Evolutionary conservation across 129 eudicot genomes (phyloP).

Genomic region (Smallanthus sonchifolius): DNA sequence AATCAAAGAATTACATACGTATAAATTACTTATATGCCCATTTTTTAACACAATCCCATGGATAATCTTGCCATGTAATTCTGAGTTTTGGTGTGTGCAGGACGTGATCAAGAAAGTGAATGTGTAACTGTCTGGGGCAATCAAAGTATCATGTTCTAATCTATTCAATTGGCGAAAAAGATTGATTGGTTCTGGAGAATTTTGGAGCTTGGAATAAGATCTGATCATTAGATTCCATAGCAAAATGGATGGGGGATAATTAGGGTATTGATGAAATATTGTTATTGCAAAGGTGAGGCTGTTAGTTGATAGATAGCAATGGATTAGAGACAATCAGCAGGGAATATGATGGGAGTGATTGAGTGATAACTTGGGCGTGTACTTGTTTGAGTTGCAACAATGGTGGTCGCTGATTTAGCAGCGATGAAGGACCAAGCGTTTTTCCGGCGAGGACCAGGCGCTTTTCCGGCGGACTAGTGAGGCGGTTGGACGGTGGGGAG

Average conservation of each 20-base stretch:
- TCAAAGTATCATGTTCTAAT: background rate
- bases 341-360: slow-evolving; percentile 35
- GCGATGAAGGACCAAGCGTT: no score
- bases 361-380: slow-evolving; percentile 59
- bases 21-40: slow-evolving; percentile 49
- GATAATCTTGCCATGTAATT: slow-evolving; percentile 39
- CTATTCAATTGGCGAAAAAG: slow-evolving; percentile 47
- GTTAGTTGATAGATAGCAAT: slow-evolving; percentile 52
- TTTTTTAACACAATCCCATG: slow-evolving; percentile 59
- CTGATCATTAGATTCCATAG: slow-evolving; percentile 70
- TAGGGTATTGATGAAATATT: slow-evolving; percentile 48
- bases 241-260: slow-evolving; percentile 48
- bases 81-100: slow-evolving; percentile 51
- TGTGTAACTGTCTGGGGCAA: slow-evolving; percentile 58
- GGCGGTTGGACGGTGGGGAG: no score
- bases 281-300: slow-evolving; percentile 40
- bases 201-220: slow-evolving; percentile 53
- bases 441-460: no score
- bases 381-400: slow-evolving; percentile 51
- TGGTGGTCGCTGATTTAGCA: slow-evolving; percentile 53
- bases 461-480: no score
- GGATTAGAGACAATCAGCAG: slow-evolving; percentile 58
- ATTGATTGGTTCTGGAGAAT: slow-evolving; percentile 43
- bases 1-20: slow-evolving; percentile 62
- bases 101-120: slow-evolving; percentile 74